A percentile compares a stretch with the other conserved stretches of the same genome.
Conservation (phyloP, 495 filamentous ascomycete genomes). For the Hyaloscypha bicolor region DNA sequence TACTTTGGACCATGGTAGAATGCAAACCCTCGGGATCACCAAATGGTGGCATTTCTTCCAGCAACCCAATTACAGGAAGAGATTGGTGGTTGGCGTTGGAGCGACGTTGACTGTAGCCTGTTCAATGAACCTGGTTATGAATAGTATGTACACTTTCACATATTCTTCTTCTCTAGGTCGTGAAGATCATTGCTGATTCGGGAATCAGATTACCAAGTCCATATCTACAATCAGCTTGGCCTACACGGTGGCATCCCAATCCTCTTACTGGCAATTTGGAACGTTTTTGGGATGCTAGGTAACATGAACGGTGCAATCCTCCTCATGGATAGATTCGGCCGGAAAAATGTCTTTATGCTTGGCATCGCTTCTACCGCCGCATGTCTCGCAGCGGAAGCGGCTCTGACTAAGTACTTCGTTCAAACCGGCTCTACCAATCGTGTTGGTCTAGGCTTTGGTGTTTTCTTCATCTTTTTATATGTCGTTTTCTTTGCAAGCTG, state of each 20-base stretch:
- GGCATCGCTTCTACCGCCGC: neutral
- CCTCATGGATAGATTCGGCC: slow-evolving; percentile 3
- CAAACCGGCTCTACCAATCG: neutral
- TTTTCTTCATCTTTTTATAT: neutral
- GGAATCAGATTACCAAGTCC: neutral
- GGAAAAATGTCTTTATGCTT: neutral
- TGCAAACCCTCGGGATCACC: slow-evolving; percentile 20
- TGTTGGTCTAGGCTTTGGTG: neutral
- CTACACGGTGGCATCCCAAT: neutral
- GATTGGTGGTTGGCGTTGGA: neutral
- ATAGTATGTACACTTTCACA: neutral
- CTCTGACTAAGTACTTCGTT: neutral
- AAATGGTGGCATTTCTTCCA: slow-evolving; percentile 30
- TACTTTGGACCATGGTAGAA: slow-evolving; percentile 20
- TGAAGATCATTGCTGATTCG: neutral
- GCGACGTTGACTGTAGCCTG: neutral
- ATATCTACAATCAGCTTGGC: neutral
- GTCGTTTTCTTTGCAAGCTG: neutral
- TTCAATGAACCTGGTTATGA: neutral
- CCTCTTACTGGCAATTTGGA: neutral
- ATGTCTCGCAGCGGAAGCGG: neutral
- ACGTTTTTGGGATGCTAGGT: neutral
- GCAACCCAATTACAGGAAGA: slow-evolving; percentile 35
- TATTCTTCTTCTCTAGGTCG: neutral
- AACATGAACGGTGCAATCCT: neutral